Conservation (phyloP, 2,329 filamentous ascomycete species). For the Diaporthe citri region DNA sequence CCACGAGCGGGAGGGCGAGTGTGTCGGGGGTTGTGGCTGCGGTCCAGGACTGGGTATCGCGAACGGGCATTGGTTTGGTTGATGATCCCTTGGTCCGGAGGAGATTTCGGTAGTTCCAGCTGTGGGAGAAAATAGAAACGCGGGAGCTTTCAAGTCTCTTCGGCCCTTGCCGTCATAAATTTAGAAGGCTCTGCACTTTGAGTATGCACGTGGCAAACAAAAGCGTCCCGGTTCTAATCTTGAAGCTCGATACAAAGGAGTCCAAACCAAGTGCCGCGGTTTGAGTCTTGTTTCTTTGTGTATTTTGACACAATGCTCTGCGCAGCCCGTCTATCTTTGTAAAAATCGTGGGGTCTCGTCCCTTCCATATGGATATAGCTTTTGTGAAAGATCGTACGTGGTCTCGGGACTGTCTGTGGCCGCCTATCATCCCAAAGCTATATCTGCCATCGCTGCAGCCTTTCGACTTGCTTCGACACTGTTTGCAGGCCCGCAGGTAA, state of each 20-base stretch:
- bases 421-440: not conserved
- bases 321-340: not conserved
- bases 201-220: not conserved
- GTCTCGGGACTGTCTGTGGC: not conserved
- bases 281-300: not conserved
- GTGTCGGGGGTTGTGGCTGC: not conserved
- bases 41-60: constrained; percentile 1
- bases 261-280: not conserved
- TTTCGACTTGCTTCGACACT: not conserved
- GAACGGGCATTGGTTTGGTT: not conserved
- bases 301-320: not conserved
- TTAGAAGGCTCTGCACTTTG: not conserved
- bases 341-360: not conserved
- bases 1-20: constrained; percentile 3
- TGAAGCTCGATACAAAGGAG: not conserved
- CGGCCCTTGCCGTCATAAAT: not conserved
- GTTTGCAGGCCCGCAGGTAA: not conserved
- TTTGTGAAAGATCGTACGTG: not conserved
- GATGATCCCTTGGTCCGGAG: not conserved
- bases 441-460: not conserved
- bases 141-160: not conserved
- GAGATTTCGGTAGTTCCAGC: not conserved
- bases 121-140: not conserved
- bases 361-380: not conserved
- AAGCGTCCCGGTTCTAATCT: not conserved